Percentiles rank a stretch among this genome's conserved stretches.
Evolutionary conservation across 2,329 filamentous ascomycete species (phyloP).

Genomic region (Hypocreales sp.): DNA sequence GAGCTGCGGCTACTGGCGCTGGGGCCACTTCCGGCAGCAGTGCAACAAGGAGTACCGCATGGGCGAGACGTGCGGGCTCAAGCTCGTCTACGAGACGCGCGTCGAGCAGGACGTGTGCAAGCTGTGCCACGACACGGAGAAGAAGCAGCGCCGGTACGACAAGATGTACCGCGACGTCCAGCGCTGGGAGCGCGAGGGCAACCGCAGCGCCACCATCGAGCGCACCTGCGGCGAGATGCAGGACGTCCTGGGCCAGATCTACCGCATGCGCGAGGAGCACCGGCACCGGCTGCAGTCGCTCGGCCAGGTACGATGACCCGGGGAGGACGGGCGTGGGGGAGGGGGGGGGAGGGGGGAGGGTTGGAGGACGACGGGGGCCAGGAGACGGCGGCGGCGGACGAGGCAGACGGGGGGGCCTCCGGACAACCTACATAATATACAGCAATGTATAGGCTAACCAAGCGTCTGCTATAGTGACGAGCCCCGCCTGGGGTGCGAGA

Average conservation of each 20-base stretch:
- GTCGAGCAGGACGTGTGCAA: conserved; percentile 54
- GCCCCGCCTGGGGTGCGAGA: too few relatives aligned
- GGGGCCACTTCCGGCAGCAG: conserved; percentile 83
- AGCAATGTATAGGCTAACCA: too few relatives aligned
- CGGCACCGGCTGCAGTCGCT: conserved; percentile 17
- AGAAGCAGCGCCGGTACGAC: conserved; percentile 59
- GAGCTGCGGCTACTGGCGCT: conserved; percentile 82
- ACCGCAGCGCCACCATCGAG: conserved; percentile 57
- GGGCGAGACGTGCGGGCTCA: conserved; percentile 91
- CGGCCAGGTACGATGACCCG: conserved; percentile 12
- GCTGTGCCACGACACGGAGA: conserved; percentile 77
- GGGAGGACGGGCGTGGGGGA: too few relatives aligned
- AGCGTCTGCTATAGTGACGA: too few relatives aligned
- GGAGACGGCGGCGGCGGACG: too few relatives aligned
- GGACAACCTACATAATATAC: too few relatives aligned
- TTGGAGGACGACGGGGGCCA: too few relatives aligned
- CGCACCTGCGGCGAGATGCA: conserved; percentile 54
- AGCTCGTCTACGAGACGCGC: conserved; percentile 65
- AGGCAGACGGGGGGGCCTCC: too few relatives aligned
- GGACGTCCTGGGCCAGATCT: conserved; percentile 46
- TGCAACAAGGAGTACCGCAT: conserved; percentile 92
- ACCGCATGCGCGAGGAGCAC: conserved; percentile 27
- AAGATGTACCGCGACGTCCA: conserved; percentile 62
- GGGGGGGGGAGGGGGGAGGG: too few relatives aligned
- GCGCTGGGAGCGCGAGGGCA: conserved; percentile 65